Percentiles rank a stretch among this genome's conserved stretches.
These are phyloP conservation scores for Phytophthora pinifolia DNA, from an alignment of 352 stramenopile species.

Conservation along the genomic window DNA sequence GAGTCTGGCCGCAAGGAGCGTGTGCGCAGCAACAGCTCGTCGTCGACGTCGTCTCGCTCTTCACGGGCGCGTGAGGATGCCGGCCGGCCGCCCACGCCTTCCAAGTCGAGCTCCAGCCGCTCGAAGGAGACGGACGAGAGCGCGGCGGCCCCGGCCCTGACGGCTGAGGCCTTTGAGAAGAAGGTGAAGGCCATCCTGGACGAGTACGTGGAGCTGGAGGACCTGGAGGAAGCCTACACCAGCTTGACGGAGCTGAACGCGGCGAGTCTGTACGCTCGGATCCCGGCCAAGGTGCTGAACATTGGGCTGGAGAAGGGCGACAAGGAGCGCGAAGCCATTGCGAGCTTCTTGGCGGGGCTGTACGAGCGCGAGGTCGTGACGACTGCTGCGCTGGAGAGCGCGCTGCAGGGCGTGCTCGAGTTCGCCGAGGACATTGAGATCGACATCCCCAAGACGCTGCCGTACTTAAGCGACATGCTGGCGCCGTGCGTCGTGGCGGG, in stretches of 20 bases:
- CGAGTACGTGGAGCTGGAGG: constrained; percentile 84
- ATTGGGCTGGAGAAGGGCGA: constrained; percentile 71
- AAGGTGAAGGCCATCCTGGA: constrained; percentile 84
- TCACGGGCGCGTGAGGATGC: constrained; percentile 23
- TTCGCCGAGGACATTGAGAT: constrained; percentile 83
- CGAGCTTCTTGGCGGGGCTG: constrained; percentile 54
- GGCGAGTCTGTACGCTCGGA: constrained; percentile 42
- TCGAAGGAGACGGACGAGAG: constrained; percentile 24
- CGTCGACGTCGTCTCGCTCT: constrained; percentile 30
- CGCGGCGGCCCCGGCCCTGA: constrained; percentile 27
- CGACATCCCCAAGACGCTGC: constrained; percentile 71
- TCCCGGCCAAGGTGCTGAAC: constrained; percentile 58
- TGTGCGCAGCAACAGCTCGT: constrained; percentile 56
- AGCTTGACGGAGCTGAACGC: constrained; percentile 65
- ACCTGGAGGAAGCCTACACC: constrained; percentile 73
- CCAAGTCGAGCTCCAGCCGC: constrained; percentile 26
- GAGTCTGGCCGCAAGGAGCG: constrained; percentile 43
- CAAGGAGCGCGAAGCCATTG: constrained; percentile 59
- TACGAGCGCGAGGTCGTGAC: constrained; percentile 53
- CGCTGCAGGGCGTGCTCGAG: constrained; percentile 66
- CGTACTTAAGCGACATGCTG: constrained; percentile 75
- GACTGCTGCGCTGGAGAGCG: constrained; percentile 32
- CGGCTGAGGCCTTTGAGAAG: constrained; percentile 74
- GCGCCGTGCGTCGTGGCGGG: constrained; percentile 52
- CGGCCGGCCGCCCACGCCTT: constrained; percentile 44